phyloP scores from a whole-genome alignment of 495 filamentous ascomycete genomes.

The Xylaria castorea region DNA sequence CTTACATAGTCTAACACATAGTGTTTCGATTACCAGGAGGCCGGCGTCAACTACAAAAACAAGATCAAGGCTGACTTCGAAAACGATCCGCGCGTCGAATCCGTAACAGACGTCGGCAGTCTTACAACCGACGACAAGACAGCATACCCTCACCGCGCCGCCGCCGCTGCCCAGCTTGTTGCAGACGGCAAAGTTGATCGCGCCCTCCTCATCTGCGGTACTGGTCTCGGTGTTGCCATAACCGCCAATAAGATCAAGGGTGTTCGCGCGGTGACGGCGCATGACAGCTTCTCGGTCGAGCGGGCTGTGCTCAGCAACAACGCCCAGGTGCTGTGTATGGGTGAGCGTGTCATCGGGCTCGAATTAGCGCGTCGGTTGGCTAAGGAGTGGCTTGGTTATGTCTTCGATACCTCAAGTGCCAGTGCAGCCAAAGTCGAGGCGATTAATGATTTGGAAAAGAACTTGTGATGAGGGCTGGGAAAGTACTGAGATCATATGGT shows the following conservation, averaged over 20 bases:
- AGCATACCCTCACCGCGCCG: slow-evolving; percentile 82
- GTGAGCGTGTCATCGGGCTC: slow-evolving; percentile 81
- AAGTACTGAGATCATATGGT: background rate
- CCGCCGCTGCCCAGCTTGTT: slow-evolving; percentile 71
- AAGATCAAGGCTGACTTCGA: slow-evolving; percentile 77
- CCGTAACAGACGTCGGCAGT: slow-evolving; percentile 71
- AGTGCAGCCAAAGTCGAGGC: slow-evolving; percentile 78
- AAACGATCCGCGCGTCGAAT: slow-evolving; percentile 68
- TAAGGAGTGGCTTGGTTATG: slow-evolving; percentile 81
- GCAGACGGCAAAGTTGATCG: slow-evolving; percentile 74
- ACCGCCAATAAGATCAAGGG: slow-evolving; percentile 86
- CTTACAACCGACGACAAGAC: slow-evolving; percentile 69
- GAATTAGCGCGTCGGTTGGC: slow-evolving; percentile 80
- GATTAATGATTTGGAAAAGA: slow-evolving; percentile 74
- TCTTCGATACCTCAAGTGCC: slow-evolving; percentile 75
- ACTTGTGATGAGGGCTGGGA: slow-evolving; percentile 29
- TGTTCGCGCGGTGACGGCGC: slow-evolving; percentile 83
- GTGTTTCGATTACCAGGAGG: slow-evolving; percentile 57
- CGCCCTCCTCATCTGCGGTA: slow-evolving; percentile 86
- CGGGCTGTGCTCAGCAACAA: slow-evolving; percentile 82
- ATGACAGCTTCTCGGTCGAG: slow-evolving; percentile 86
- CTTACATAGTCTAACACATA: slow-evolving; percentile 23
- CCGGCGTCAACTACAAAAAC: slow-evolving; percentile 79
- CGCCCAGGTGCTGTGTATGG: slow-evolving; percentile 88
- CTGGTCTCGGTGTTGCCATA: slow-evolving; percentile 86